Evolutionary conservation across 106 monocot species (phyloP).

Genomic region (Allium cepa): DNA sequence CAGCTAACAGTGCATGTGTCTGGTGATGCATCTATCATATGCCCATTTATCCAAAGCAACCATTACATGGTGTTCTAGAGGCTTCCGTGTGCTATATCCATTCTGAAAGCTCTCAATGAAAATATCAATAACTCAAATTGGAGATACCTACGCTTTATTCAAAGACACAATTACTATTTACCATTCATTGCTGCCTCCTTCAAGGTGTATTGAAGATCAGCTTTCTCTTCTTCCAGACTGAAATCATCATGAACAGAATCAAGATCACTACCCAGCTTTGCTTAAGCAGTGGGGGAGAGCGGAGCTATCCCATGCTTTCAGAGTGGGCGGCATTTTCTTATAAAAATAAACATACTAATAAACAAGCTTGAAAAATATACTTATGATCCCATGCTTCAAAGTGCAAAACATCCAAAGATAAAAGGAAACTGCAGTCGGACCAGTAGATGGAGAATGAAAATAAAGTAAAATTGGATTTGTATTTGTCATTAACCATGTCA

Average conservation of each 20-base stretch:
- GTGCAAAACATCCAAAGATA: too few relatives aligned
- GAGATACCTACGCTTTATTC: conserved; percentile 59
- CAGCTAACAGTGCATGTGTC: conserved; percentile 42
- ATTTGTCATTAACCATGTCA: too few relatives aligned
- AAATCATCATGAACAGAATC: not conserved
- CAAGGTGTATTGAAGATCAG: conserved; percentile 27
- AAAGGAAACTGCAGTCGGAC: too few relatives aligned
- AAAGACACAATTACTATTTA: conserved; percentile 58
- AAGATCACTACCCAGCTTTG: not conserved
- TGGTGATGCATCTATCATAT: conserved; percentile 35
- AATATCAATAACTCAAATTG: conserved; percentile 42
- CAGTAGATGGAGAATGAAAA: too few relatives aligned
- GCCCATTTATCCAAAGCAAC: conserved; percentile 46
- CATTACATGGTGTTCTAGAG: conserved; percentile 56
- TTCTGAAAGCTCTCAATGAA: conserved; percentile 56
- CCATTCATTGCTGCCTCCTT: conserved; percentile 43
- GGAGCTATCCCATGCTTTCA: too few relatives aligned
- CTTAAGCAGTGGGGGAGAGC: too few relatives aligned
- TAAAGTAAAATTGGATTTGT: too few relatives aligned
- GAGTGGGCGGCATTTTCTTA: too few relatives aligned
- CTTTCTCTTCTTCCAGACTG: conserved; percentile 27
- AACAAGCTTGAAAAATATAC: too few relatives aligned
- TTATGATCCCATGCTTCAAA: too few relatives aligned
- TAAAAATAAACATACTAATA: too few relatives aligned
- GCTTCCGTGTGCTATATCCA: conserved; percentile 35